Evolutionary conservation across 495 filamentous ascomycete genomes (phyloP).

Genomic region (Penicillium crystallinum): DNA sequence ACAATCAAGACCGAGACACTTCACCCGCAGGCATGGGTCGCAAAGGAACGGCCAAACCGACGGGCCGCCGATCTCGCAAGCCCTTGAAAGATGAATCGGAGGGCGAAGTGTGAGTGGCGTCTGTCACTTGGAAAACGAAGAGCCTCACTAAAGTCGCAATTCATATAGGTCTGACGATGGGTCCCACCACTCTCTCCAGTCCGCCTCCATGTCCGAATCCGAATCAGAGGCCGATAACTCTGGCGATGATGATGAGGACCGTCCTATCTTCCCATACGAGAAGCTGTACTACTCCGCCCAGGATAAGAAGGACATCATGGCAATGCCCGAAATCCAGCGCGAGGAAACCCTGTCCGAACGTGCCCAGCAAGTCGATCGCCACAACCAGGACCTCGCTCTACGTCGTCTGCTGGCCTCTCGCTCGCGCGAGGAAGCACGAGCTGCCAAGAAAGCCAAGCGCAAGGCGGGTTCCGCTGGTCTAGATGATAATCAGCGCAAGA

Average conservation of each 20-base stretch:
- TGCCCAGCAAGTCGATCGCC: constrained; percentile 70
- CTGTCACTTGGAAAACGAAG: background rate
- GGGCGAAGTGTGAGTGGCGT: constrained; percentile 72
- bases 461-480: constrained; percentile 70
- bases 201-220: constrained; percentile 80
- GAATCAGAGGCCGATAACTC: constrained; percentile 53
- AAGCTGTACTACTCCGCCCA: constrained; percentile 73
- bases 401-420: constrained; percentile 69
- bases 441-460: constrained; percentile 69
- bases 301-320: constrained; percentile 79
- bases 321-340: constrained; percentile 82
- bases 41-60: constrained; percentile 44
- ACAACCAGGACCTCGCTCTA: constrained; percentile 78
- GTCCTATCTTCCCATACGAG: constrained; percentile 77
- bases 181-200: constrained; percentile 73
- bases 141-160: constrained; percentile 9
- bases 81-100: constrained; percentile 60
- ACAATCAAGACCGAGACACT: constrained; percentile 22
- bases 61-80: constrained; percentile 38
- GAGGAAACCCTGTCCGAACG: constrained; percentile 88
- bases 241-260: constrained; percentile 48
- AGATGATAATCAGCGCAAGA: constrained; percentile 71
- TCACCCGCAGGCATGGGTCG: constrained; percentile 37
- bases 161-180: constrained; percentile 52
- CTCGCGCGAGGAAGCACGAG: constrained; percentile 54